A percentile compares a stretch with the other conserved stretches of the same genome.
Conservation (phyloP, 2,329 filamentous ascomycete genomes). For the Botryotinia narcissicola region DNA sequence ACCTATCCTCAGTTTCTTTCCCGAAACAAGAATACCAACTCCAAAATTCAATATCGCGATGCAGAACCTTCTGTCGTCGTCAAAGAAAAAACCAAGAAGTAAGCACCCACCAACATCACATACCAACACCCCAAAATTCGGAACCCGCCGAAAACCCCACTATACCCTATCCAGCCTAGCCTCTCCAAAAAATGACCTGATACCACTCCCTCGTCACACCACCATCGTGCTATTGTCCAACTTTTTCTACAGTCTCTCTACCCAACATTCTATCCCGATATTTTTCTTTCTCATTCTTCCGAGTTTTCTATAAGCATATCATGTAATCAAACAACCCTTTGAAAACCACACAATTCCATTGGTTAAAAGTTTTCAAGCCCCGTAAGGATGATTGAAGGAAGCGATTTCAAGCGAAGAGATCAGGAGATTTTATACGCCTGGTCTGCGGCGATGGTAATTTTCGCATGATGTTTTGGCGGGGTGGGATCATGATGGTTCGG, state of each 20-base stretch:
- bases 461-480: neutral
- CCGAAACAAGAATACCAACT: neutral
- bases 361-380: neutral
- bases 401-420: constrained; percentile 4
- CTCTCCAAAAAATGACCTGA: neutral
- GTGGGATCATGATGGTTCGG: constrained; percentile 1
- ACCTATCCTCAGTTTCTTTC: neutral
- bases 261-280: neutral
- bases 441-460: neutral
- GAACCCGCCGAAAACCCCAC: neutral
- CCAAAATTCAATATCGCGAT: neutral
- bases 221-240: neutral
- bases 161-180: neutral
- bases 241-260: neutral
- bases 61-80: neutral
- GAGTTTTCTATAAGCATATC: neutral
- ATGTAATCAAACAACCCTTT: neutral
- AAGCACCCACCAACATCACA: neutral
- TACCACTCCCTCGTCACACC: neutral
- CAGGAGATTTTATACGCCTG: neutral
- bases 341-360: neutral
- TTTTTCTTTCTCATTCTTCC: neutral
- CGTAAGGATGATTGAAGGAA: neutral
- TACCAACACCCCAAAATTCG: neutral
- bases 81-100: neutral